Evolutionary conservation across 2,329 filamentous ascomycete species (phyloP).

Genomic region (Chaetothyriales sp.): DNA sequence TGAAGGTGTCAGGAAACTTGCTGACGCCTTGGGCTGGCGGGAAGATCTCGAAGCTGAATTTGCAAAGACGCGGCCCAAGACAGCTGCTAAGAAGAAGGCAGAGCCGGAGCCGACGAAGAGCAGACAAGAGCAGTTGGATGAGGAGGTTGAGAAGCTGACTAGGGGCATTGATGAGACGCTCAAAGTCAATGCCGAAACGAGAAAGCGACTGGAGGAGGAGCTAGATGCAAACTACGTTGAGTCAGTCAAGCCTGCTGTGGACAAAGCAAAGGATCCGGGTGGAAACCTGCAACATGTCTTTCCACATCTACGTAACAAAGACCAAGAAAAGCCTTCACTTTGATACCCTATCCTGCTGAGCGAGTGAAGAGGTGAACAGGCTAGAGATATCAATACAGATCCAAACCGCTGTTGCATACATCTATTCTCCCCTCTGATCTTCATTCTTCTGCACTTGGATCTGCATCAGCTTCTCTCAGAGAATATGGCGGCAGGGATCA

Average conservation of each 20-base stretch:
- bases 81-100: constrained; percentile 35
- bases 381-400: not conserved
- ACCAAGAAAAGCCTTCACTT: constrained; percentile 13
- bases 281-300: constrained; percentile 13
- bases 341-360: constrained; percentile 1
- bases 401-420: not conserved
- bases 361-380: not conserved
- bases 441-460: not conserved
- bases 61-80: constrained; percentile 49
- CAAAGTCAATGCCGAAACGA: constrained; percentile 26
- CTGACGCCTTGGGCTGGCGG: constrained; percentile 67
- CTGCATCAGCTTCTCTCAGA: too few species aligned
- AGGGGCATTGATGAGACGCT: constrained; percentile 43
- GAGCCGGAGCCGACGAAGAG: constrained; percentile 26
- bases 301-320: constrained; percentile 9
- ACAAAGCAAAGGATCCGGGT: constrained; percentile 2
- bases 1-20: constrained; percentile 60
- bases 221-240: not conserved
- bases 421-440: not conserved
- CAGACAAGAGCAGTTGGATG: constrained; percentile 41
- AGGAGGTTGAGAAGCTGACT: constrained; percentile 44
- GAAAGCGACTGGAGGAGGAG: constrained; percentile 21
- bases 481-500: not conserved
- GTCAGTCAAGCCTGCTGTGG: not conserved
- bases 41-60: constrained; percentile 68